phyloP scores from a whole-genome alignment of 257 asterid species.

The Solanum sejunctum region DNA sequence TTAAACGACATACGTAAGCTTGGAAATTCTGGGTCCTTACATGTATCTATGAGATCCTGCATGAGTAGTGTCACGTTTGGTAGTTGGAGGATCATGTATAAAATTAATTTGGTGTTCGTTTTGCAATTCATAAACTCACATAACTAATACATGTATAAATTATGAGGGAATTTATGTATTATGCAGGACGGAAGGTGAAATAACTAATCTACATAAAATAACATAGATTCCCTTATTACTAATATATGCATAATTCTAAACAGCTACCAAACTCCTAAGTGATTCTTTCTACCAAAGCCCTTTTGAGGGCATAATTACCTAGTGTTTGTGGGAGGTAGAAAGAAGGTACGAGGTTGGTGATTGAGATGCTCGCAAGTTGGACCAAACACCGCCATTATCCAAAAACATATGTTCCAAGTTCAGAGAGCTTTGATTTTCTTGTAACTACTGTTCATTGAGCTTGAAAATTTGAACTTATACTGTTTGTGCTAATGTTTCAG shows the following conservation, averaged over 20 bases:
- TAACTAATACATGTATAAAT: background rate
- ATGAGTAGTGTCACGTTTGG: background rate
- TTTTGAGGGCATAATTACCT: background rate
- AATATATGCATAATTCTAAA: background rate
- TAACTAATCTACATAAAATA: background rate
- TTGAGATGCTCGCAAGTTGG: background rate
- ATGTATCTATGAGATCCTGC: background rate
- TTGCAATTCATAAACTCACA: background rate
- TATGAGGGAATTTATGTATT: background rate
- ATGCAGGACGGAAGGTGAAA: background rate
- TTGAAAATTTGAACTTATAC: background rate
- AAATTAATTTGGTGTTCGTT: background rate
- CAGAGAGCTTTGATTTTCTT: background rate
- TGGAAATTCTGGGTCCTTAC: too few relatives aligned
- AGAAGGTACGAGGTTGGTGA: background rate
- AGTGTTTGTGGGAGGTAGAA: background rate
- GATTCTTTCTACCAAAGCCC: background rate
- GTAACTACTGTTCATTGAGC: background rate
- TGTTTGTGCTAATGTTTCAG: conserved; percentile 29
- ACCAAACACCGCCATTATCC: background rate
- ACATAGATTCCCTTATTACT: background rate
- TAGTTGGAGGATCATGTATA: background rate
- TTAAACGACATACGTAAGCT: too few relatives aligned
- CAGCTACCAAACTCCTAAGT: background rate
- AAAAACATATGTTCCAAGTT: background rate